A percentile compares a stretch with the other conserved stretches of the same genome.
Evolutionary conservation across 2,329 filamentous ascomycete species (phyloP).

Genomic region (Anthostomella pinea): DNA sequence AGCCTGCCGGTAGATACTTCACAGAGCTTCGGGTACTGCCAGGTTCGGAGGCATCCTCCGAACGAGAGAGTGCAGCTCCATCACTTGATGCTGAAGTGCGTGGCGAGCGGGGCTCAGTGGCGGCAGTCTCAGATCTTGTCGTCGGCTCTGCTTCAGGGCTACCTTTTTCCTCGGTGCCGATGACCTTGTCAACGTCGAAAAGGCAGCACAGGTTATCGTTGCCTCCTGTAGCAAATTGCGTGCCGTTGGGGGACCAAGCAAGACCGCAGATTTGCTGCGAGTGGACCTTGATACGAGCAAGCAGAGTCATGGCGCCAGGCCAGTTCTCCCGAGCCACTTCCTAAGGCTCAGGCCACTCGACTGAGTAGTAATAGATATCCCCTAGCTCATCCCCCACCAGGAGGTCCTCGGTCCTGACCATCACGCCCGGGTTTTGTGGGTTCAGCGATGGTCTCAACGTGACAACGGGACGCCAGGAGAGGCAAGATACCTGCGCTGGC

Average conservation of each 20-base stretch:
- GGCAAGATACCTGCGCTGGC: constrained; percentile 69
- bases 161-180: constrained; percentile 25
- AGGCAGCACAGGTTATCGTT: constrained; percentile 90
- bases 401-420: constrained; percentile 74
- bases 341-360: constrained; percentile 75
- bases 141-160: background rate
- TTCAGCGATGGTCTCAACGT: constrained; percentile 52
- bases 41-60: background rate
- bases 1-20: constrained; percentile 49
- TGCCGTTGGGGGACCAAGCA: constrained; percentile 78
- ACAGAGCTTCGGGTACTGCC: constrained; percentile 22
- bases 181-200: constrained; percentile 66
- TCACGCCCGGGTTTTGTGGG: constrained; percentile 42
- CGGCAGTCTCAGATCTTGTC: background rate
- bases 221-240: constrained; percentile 78
- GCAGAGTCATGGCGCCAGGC: constrained; percentile 73
- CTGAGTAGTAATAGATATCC: constrained; percentile 79
- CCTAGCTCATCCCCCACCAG: constrained; percentile 83
- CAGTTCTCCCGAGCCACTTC: constrained; percentile 65
- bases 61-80: background rate
- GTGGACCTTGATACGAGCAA: constrained; percentile 76
- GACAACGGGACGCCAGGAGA: constrained; percentile 72
- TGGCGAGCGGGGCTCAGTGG: background rate
- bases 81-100: constrained; percentile 1
- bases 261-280: constrained; percentile 89